Evolutionary conservation across 2,329 filamentous ascomycete species (phyloP).

Genomic region (Colletotrichum plurivorum): DNA sequence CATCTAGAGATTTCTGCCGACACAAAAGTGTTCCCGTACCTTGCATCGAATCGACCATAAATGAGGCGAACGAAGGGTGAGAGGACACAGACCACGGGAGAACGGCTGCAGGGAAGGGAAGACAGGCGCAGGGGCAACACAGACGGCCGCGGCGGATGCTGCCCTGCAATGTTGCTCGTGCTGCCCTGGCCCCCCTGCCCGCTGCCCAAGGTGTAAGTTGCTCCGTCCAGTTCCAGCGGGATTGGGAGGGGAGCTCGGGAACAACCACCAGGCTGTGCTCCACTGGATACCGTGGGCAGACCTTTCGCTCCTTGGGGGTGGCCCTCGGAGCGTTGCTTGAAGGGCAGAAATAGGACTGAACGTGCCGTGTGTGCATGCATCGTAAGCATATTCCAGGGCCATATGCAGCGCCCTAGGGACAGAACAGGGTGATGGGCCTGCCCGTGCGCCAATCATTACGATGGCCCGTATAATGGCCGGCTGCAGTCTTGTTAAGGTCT

Average conservation of each 20-base stretch:
- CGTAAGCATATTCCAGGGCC: constrained; percentile 5
- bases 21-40: constrained; percentile 30
- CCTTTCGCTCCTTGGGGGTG: constrained; percentile 1
- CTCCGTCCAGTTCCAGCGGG: constrained; percentile 12
- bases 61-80: constrained; percentile 38
- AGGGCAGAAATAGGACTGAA: background rate
- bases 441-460: background rate
- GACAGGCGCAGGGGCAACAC: constrained; percentile 40
- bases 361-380: constrained; percentile 21
- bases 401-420: constrained; percentile 10
- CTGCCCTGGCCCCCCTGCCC: constrained; percentile 29
- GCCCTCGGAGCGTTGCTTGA: background rate
- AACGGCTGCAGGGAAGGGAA: constrained; percentile 41
- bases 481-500: background rate
- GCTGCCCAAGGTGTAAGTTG: constrained; percentile 15
- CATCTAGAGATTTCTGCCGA: constrained; percentile 14
- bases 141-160: constrained; percentile 35
- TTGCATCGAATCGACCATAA: constrained; percentile 36
- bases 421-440: constrained; percentile 2
- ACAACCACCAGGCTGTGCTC: constrained; percentile 25
- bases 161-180: constrained; percentile 38
- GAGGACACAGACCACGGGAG: constrained; percentile 41
- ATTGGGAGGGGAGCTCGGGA: constrained; percentile 19
- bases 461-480: background rate
- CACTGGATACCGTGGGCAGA: constrained; percentile 19